Percentiles rank a stretch among this genome's conserved stretches.
These are phyloP conservation scores for Claviceps humidiphila DNA, from an alignment of 2,329 filamentous ascomycete species.

Conservation along the genomic window DNA sequence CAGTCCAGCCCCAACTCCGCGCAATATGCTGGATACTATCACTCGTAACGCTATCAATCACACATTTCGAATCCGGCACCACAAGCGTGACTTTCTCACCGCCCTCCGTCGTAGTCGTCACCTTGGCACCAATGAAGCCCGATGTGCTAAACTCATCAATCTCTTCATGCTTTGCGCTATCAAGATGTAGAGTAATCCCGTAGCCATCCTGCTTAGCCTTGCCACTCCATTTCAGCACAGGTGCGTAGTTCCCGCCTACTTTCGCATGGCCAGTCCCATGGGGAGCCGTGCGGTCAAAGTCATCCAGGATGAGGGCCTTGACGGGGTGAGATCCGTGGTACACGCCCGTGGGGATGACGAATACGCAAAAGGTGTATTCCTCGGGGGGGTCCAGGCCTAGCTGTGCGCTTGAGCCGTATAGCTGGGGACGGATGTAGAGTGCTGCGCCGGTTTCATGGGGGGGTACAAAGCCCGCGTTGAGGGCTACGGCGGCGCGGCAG, in stretches of 20 bases:
- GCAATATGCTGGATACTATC: constrained; percentile 68
- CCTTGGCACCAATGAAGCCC: constrained; percentile 72
- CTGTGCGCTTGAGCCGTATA: constrained; percentile 81
- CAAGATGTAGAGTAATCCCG: constrained; percentile 89
- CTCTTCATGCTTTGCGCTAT: constrained; percentile 70
- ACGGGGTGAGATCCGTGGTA: constrained; percentile 87
- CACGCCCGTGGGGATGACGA: constrained; percentile 80
- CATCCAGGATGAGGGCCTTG: constrained; percentile 76
- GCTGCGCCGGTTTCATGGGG: constrained; percentile 79
- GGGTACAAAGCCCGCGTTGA: constrained; percentile 85
- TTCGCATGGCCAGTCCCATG: constrained; percentile 86
- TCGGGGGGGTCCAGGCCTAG: constrained; percentile 77
- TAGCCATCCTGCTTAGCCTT: constrained; percentile 65
- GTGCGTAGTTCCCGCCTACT: constrained; percentile 90
- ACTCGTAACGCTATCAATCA: constrained; percentile 78
- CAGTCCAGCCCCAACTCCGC: constrained; percentile 66
- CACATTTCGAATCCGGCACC: constrained; percentile 75
- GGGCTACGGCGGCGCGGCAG: constrained; percentile 66
- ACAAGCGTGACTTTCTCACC: constrained; percentile 48
- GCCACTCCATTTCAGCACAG: constrained; percentile 78
- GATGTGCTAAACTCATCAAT: constrained; percentile 95
- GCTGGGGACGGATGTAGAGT: constrained; percentile 81
- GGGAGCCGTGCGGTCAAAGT: constrained; percentile 89
- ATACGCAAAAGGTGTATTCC: constrained; percentile 85
- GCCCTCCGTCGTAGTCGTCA: constrained; percentile 25